Percentiles rank a stretch among this genome's conserved stretches.
These are phyloP conservation scores for Lachnellula suecica DNA, from an alignment of 2,329 filamentous ascomycete species.

Conservation along the genomic window DNA sequence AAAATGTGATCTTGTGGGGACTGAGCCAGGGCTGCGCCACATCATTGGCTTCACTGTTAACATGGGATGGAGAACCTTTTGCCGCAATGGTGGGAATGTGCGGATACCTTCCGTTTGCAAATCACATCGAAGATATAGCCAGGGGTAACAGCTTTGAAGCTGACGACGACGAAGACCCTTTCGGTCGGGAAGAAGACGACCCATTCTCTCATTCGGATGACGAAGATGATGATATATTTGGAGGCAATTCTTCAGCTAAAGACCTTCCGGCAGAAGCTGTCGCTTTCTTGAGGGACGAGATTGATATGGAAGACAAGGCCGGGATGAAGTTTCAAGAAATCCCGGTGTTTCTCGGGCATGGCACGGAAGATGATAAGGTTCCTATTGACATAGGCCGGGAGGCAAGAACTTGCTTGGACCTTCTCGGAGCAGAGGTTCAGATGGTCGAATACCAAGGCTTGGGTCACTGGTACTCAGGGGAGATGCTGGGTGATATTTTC, in stretches of 20 bases:
- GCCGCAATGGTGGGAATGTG: conserved; percentile 42
- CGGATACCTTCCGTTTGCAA: conserved; percentile 42
- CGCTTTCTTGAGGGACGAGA: conserved; percentile 15
- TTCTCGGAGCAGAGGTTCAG: conserved; percentile 35
- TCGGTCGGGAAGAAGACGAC: not conserved
- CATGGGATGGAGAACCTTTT: conserved; percentile 40
- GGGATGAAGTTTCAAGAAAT: conserved; percentile 21
- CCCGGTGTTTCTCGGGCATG: conserved; percentile 49
- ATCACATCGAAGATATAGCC: conserved; percentile 23
- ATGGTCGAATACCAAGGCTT: conserved; percentile 41
- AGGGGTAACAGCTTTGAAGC: conserved; percentile 1
- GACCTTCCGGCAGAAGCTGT: conserved; percentile 7
- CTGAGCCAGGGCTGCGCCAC: conserved; percentile 53
- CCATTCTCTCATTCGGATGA: conserved; percentile 12
- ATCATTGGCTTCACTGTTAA: conserved; percentile 39
- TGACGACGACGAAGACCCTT: conserved; percentile 4
- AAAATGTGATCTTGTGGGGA: conserved; percentile 45
- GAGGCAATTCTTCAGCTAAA: not conserved
- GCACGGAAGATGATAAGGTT: conserved; percentile 44
- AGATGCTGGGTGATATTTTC: conserved; percentile 41
- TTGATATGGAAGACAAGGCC: conserved; percentile 10
- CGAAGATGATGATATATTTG: conserved; percentile 1
- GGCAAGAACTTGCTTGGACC: conserved; percentile 34
- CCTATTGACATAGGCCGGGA: conserved; percentile 35
- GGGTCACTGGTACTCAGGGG: conserved; percentile 45